Percentiles rank a stretch among this genome's conserved stretches.
Conservation (phyloP, 148 eudicot species). For the Chenopodium berlandieri region DNA sequence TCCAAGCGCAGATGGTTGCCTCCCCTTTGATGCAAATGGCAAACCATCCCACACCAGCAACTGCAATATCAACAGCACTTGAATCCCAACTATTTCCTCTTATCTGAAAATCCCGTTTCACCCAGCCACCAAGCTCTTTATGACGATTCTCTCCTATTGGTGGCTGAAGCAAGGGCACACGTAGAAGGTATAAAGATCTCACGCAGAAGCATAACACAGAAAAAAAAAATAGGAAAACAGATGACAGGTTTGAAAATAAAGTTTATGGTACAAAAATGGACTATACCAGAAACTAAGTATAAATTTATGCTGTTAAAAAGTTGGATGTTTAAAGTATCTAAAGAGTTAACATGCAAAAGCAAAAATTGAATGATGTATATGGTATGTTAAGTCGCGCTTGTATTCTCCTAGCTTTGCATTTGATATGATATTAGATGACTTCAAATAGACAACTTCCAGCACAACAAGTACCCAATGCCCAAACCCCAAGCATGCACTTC, state of each 20-base stretch:
- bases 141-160: constrained; percentile 68
- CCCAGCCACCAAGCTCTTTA: constrained; percentile 78
- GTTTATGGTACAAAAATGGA: background rate
- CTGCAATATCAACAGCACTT: constrained; percentile 72
- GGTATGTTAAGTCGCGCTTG: background rate
- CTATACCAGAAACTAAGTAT: background rate
- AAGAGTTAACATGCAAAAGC: background rate
- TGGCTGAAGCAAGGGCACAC: constrained; percentile 52
- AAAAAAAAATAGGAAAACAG: constrained; percentile 1
- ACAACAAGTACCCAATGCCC: background rate
- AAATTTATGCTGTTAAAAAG: background rate
- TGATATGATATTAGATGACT: background rate
- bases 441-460: background rate
- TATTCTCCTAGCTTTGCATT: background rate
- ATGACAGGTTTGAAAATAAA: background rate
- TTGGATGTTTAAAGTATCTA: background rate
- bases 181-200: constrained; percentile 3
- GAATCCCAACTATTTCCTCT: constrained; percentile 72
- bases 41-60: constrained; percentile 96
- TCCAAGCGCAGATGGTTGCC: constrained; percentile 67
- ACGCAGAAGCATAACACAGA: background rate
- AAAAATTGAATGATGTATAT: background rate
- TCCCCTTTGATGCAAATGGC: constrained; percentile 86
- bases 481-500: background rate
- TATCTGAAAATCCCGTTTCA: constrained; percentile 51